Conservation (phyloP, 2,329 filamentous ascomycete species). For the Colletotrichum ledebouriae region DNA sequence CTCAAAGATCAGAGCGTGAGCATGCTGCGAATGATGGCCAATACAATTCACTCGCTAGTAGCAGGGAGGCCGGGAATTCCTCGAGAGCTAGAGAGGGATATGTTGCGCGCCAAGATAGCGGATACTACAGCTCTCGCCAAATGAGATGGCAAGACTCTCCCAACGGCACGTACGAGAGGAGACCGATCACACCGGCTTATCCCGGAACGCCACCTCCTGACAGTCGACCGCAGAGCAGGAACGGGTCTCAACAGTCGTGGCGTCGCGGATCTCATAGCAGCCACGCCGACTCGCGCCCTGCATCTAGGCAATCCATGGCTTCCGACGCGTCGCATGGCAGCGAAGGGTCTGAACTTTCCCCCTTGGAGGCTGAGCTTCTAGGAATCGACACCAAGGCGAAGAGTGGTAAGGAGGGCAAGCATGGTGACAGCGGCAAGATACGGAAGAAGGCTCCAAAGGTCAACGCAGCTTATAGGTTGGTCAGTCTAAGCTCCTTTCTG, state of each 20-base stretch:
- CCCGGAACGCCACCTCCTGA: conserved; percentile 23
- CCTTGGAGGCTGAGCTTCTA: conserved; percentile 55
- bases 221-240: conserved; percentile 23
- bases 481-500: neutral
- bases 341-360: conserved; percentile 53
- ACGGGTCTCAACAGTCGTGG: conserved; percentile 20
- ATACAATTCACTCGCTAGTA: neutral
- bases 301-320: conserved; percentile 33
- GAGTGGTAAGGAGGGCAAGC: conserved; percentile 48
- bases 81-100: conserved; percentile 10
- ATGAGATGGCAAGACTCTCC: conserved; percentile 16
- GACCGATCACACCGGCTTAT: neutral
- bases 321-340: conserved; percentile 29
- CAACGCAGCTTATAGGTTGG: conserved; percentile 56
- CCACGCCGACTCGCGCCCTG: conserved; percentile 35
- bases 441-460: conserved; percentile 51
- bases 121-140: conserved; percentile 19
- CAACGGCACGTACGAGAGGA: conserved; percentile 9
- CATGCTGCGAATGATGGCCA: conserved; percentile 11
- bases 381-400: conserved; percentile 50
- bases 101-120: conserved; percentile 15
- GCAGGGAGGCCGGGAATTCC: conserved; percentile 12
- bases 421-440: conserved; percentile 45
- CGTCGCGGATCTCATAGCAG: conserved; percentile 30
- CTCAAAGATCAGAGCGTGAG: conserved; percentile 24